Base-by-base conservation (phyloP, 1,284 basidiomycete species). In the Pseudozyma flocculosa region DNA sequence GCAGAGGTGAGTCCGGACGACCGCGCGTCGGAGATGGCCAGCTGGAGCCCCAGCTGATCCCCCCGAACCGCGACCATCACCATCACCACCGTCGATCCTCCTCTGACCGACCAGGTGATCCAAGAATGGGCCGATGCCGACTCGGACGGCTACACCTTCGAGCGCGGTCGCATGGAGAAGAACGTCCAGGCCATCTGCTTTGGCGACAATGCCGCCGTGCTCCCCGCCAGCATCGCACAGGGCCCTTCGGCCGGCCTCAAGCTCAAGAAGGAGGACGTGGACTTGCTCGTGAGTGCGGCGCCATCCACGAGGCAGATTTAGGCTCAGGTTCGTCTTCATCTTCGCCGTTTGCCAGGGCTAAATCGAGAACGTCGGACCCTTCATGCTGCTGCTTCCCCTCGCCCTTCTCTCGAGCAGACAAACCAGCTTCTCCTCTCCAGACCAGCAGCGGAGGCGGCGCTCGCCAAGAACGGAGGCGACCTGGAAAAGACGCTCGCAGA, bases 91-190 rank as follows among this genome's bases (percentile, higher is more conserved):
- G n/a, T n/a, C n/a, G n/a, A n/a, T n/a, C n/a, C 29, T 29, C 29
- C 29, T 29, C 26, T 5, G 26, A 29, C 26, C 26, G 7, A 29
- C 26, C 50, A 74, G 59, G 70, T 74, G 34, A 73, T 74, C 40
- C 72, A 74, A 55, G 70, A 74, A 41, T 74, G 72, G 72, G 68
- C 65, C 41, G 72, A 74, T 53, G 63, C 62, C 30, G 72, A 73
- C 51, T 64, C 67, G 43, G 55, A 55, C 26, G 68, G 72, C n/a
- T 70, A 55, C 53, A 63, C 63, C 41, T 74, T 74, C 42, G 72
- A 73, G 50, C 60, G 72, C 11, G 68, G 70, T 8, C 59, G 70
- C 23, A 71, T 74, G 70, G 72, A 74, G 41, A 64, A 59, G 48
- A 64, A 53, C 11, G 52, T 74, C 2, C 64, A 70, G 36, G 48